phyloP scores from a whole-genome alignment of 2,329 filamentous ascomycete genomes.

The Sporothrix humicola region DNA sequence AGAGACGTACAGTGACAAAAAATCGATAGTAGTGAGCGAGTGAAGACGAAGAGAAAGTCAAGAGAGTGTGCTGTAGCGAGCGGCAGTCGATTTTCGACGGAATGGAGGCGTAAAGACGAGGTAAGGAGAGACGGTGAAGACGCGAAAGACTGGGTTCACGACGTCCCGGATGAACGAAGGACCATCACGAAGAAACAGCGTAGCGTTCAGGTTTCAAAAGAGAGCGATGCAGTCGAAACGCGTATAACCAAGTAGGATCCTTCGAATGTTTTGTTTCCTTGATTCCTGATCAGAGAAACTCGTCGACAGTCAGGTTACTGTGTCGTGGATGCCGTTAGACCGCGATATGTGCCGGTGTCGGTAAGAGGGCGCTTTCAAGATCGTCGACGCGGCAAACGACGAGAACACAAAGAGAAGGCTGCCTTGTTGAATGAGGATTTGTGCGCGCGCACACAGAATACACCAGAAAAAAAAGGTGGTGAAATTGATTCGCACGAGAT shows the following conservation, averaged over 20 bases:
- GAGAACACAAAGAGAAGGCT: neutral
- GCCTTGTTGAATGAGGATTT: neutral
- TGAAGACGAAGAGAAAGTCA: slow-evolving; percentile 21
- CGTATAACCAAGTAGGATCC: neutral
- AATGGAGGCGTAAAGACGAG: neutral
- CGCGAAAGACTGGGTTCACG: slow-evolving; percentile 28
- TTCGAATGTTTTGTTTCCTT: neutral
- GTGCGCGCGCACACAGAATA: neutral
- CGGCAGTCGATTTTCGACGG: slow-evolving; percentile 22
- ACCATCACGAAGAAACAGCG: slow-evolving; percentile 32
- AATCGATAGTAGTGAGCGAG: slow-evolving; percentile 17
- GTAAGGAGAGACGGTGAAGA: slow-evolving; percentile 11
- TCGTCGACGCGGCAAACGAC: slow-evolving; percentile 5
- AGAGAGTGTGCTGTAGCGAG: slow-evolving; percentile 22
- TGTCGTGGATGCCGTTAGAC: neutral
- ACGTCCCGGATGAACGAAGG: slow-evolving; percentile 26
- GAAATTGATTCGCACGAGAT: slow-evolving; percentile 28
- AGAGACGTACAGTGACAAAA: neutral
- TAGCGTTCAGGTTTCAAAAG: neutral
- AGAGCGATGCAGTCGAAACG: neutral
- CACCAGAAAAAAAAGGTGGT: neutral
- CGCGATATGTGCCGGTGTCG: neutral
- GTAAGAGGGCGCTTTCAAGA: neutral
- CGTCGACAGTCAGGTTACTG: neutral
- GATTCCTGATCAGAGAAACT: neutral